These are phyloP conservation scores for Moniliophthora roreri DNA, from an alignment of 1,284 basidiomycete species.

Conservation along the genomic window DNA sequence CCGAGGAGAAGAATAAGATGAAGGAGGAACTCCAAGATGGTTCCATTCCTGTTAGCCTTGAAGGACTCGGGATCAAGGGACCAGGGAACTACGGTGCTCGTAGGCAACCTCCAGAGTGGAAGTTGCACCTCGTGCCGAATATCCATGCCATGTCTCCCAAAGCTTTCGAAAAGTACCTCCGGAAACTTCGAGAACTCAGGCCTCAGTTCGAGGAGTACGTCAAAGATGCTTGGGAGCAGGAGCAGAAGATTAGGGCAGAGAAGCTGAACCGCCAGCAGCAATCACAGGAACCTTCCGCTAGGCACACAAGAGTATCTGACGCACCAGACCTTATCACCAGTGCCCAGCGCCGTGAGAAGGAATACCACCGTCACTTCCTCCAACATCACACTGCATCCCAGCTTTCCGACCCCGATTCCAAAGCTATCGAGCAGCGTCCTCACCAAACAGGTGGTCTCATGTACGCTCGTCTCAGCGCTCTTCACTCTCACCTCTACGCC, in stretches of 20 bases:
- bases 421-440: conserved; percentile 59
- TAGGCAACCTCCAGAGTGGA: conserved; percentile 14
- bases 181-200: conserved; percentile 52
- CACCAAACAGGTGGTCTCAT: conserved; percentile 62
- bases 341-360: conserved; percentile 28
- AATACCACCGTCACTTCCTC: conserved; percentile 33
- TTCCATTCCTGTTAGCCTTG: conserved; percentile 18
- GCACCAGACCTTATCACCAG: conserved; percentile 20
- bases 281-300: not conserved
- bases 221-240: conserved; percentile 24
- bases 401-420: conserved; percentile 29
- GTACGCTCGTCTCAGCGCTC: conserved; percentile 50
- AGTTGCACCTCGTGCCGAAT: conserved; percentile 35
- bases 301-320: conserved; percentile 20
- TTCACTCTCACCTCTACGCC: conserved; percentile 54
- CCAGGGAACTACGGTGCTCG: conserved; percentile 24
- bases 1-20: not conserved
- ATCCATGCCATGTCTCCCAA: conserved; percentile 44
- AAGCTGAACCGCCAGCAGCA: not conserved
- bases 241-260: conserved; percentile 11
- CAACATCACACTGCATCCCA: conserved; percentile 32
- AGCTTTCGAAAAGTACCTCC: conserved; percentile 60
- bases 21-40: conserved; percentile 3
- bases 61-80: conserved; percentile 25
- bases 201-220: conserved; percentile 54